Evolutionary conservation across 805 yeast species (phyloP).

Genomic region (Kuraishia molischiana): DNA sequence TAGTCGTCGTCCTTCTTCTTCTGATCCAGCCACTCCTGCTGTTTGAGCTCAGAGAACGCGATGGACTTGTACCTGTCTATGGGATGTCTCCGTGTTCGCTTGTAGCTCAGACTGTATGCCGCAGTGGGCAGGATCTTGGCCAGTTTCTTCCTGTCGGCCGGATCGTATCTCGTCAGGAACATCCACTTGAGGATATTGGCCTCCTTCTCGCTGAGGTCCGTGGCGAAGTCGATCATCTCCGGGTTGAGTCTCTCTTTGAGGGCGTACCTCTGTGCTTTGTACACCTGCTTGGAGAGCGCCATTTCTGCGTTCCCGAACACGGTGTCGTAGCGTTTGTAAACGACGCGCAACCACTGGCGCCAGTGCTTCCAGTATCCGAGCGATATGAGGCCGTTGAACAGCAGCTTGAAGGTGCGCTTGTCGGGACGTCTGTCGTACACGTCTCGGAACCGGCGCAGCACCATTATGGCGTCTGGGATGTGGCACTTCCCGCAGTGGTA

Average conservation of each 20-base stretch:
- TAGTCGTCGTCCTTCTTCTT: not conserved
- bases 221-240: constrained; percentile 5
- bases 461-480: too few species aligned
- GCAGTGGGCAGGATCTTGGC: not conserved
- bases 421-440: too few species aligned
- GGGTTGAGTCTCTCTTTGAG: constrained; percentile 15
- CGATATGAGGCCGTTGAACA: constrained; percentile 23
- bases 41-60: not conserved
- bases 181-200: not conserved
- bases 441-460: too few species aligned
- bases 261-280: constrained; percentile 18
- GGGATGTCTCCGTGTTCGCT: too few species aligned
- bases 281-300: constrained; percentile 8
- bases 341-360: constrained; percentile 9
- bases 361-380: constrained; percentile 17
- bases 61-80: not conserved
- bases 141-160: not conserved
- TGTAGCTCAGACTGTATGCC: not conserved
- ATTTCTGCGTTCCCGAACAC: constrained; percentile 1
- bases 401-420: constrained; percentile 18
- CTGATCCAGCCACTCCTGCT: not conserved
- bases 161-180: not conserved
- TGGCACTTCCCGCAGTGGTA: not conserved
- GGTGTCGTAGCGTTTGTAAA: constrained; percentile 6
- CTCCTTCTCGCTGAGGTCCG: constrained; percentile 7